Base-by-base conservation (phyloP, 2,329 filamentous ascomycete genomes). In the Trichoderma afroharzianum region DNA sequence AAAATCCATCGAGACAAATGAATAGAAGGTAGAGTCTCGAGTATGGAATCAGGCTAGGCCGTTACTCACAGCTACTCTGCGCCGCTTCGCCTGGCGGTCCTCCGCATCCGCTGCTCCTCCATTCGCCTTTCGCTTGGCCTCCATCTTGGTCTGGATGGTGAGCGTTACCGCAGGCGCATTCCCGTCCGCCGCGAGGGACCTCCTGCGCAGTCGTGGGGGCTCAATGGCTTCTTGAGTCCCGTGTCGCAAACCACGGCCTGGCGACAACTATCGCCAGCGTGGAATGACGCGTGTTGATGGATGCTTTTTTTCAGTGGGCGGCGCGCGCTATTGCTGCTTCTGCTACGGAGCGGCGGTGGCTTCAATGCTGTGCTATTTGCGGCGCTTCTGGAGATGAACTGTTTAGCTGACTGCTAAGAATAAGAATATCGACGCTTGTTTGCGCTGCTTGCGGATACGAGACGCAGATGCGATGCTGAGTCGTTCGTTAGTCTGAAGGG, bases 111-210 rank as follows among this genome's bases (percentile, higher is more conserved):
- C 80, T 64, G 82, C 82, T 71, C 80, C 79, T 71, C 80, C 79
- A 76, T 85, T 85, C 64, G 85, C 85, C 77, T 88, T 89, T 75
- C 87, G 85, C 81, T 89, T 89, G 78, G 82, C 83, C 74, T 89
- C 87, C 87, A 89, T 89, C 74, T 62, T 80, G 74, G 74, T 70
- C 71, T 72, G 71, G 61, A 73, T 74, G 36, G 71, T 70, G 73
- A 72, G 53, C 76, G 78, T 76, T 47, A 72, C 70, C 73, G 69
- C 73, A 66, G 63, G 75, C 75, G 74, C 80, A 80, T 80, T 71
- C 77, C 74, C 77, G 68, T 70, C 63, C 58, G 71, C 58, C 63
- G 61, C 53, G 55, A 63, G 57, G 21, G 63, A 53, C 66, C 39
- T 58, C 69, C 30, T 55, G 63, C 67, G 36, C 59, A 47, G 68